phyloP scores from a whole-genome alignment of 345 rosid species.

The Moricandia moricandioides region DNA sequence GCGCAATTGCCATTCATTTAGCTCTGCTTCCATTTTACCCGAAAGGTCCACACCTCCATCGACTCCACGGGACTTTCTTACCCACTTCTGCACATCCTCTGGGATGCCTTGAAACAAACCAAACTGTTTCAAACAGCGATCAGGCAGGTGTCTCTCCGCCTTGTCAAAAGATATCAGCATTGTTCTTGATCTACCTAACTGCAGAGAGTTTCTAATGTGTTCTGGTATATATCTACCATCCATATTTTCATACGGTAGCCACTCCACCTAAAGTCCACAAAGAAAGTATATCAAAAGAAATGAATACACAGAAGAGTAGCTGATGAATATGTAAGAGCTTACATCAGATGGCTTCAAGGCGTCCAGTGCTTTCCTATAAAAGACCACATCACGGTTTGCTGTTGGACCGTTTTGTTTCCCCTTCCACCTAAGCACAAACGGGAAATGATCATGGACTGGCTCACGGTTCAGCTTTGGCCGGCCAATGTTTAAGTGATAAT shows the following conservation, averaged over 20 bases:
- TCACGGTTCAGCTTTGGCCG: constrained; percentile 86
- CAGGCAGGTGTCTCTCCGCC: constrained; percentile 98
- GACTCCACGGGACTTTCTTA: constrained; percentile 93
- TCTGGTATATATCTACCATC: constrained; percentile 70
- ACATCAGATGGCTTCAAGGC: constrained; percentile 74
- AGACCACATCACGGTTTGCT: constrained; percentile 82
- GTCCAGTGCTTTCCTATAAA: constrained; percentile 81
- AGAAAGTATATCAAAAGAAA: background rate
- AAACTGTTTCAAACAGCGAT: constrained; percentile 88
- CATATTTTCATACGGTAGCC: constrained; percentile 81
- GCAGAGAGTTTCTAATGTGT: constrained; percentile 52
- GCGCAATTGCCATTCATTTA: constrained; percentile 83
- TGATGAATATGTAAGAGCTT: constrained; percentile 14
- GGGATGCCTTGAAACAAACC: constrained; percentile 79
- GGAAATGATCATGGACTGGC: constrained; percentile 78
- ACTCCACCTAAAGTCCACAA: constrained; percentile 58
- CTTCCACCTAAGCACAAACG: constrained; percentile 87
- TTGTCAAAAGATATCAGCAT: constrained; percentile 96
- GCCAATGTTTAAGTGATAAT: constrained; percentile 83
- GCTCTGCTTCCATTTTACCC: constrained; percentile 85
- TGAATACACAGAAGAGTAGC: background rate
- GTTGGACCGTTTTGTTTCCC: constrained; percentile 96
- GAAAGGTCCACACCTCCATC: constrained; percentile 97
- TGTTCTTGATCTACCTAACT: constrained; percentile 86
- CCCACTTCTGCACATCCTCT: constrained; percentile 80